Base-by-base conservation (phyloP, 2,329 filamentous ascomycete genomes). In the Alternaria conjuncta region DNA sequence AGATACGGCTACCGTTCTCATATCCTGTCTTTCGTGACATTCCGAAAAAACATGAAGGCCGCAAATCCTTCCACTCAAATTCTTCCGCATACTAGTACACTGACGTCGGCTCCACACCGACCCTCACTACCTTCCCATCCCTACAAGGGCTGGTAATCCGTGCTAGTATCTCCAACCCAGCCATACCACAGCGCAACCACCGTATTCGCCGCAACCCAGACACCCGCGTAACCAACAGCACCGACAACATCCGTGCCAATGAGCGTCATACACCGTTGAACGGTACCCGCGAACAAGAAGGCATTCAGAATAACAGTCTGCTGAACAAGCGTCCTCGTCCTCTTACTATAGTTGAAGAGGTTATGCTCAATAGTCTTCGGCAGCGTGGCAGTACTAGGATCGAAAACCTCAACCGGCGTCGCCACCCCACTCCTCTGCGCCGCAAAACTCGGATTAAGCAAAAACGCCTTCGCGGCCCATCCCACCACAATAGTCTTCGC, bases 321-420 rank as follows among this genome's bases (percentile, higher is more conserved):
- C 55, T 87, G 73, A 62, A 87, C 83, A 51, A 89, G 81, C 6
- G 88, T 82, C 15, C 83, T 82, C 0, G 92, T 93, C 60, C 93
- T 87, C 66, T 83, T 83, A 46, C 92, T 86, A 78, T 88, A 91
- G 36, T 90, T 90, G 86, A 90, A 93, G 55, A 94, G 73, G 71
- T 94, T 93, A 79, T 88, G 90, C 72, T 85, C 83, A 30, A 97
- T 75, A 3, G 92, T 95, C 79, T 96, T 87, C 25, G 83, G 80
- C 18, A 96, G 83, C 1, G 86, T 88, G 2, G 92, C 90, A 15
- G 83, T 86, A 25, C 84, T 86, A 0, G 91, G 87, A 69, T 93
- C 84, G 73, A 93, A 93, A 25, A 82, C 79, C 68, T 84, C 81
- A 57, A 84, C 80, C 58, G 84, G 84, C 65, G 89, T 70, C 8